Evolutionary conservation across 179 eudicot species (phyloP), one percentile per base, ranked within the genome.

Genomic region (Nepenthes alata): DNA sequence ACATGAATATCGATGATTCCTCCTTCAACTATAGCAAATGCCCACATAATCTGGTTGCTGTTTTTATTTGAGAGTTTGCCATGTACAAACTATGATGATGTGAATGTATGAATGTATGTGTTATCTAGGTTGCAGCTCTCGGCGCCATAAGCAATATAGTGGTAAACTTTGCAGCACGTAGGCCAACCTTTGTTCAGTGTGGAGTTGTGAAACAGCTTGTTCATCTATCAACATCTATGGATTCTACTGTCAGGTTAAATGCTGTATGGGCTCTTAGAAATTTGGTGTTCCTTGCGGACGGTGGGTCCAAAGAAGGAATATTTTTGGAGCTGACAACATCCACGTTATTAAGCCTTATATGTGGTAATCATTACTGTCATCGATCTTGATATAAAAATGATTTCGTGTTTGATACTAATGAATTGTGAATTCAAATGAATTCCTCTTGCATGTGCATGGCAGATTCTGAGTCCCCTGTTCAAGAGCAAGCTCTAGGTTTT

Each of bases 391-490:
- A 2, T 62, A 44, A 13, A 12, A 55, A 16, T 51, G 11, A 61
- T 44, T 41, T 49, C 8, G 11, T 37, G 3, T 37, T 0, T 47
- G 6, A 3, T 13, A 11, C 39, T 47, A 37, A 37, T 38, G 39
- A 56, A 11, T 45, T 47, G 47, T 15, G 13, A 0, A 36, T 52
- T n/a, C 7, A 16, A 36, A 15, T 35, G 47, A 57, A 41, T 39
- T 48, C 35, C 50, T 6, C 7, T 59, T 66, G 49, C 37, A 37
- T 55, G 58, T 56, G 35, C 11, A 7, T 51, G 69, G 60, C 79
- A 93, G 98, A 93, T 71, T 80, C 87, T 47, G 96, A 87, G 76
- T 80, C 94, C 37, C 74, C 83, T 60, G 94, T 93, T 62, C 98
- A 93, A 79, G 95, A 83, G 80, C 98, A 90, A 80, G 90, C 95